Evolutionary conservation across 1,284 basidiomycete species (phyloP), one percentile per base, ranked within the genome.

Genomic region (Boletellus deceptivus): DNA sequence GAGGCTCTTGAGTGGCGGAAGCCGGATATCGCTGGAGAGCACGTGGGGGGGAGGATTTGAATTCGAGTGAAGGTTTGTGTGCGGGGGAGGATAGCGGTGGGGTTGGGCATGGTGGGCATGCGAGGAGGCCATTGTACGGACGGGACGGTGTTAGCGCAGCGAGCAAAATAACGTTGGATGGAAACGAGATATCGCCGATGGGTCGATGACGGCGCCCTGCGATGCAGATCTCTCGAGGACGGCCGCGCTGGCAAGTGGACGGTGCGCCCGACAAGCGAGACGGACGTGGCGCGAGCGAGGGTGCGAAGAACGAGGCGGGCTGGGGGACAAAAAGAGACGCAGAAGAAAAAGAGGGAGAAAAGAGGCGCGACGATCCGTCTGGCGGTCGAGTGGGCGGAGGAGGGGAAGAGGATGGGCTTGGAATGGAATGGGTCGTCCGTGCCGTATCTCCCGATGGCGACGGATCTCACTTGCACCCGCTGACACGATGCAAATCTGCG

Each of bases 1-100:
- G 59, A 86, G 73, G 62, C 83, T 82, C 69, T 79, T 84, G 62
- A 86, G 75, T 16, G 83, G 84, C 0, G 84, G 84, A 6, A 86
- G 74, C 34, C 82, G 80, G 57, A 80, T 64, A 46, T 78, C 72
- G 58, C 69, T 73, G 54, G 69, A 65, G 16, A 67, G 53, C 54
- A 65, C 68, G 51, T 75, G 71, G 40, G 68, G 66, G 43, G 68
- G 67, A 24, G 71, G 67, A 47, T 60, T 54, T 43, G 60, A 64
- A 33, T 68, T 68, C 46, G 66, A 62, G 47, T 69, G 52, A 58
- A 69, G 57, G 66, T 52, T 34, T n/a, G 31, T 17, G 31, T 75
- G 74, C 43, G 68, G 58, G 31, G 20, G 20, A 20, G 64, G 54
- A 48, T 74, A 70, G 53, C 72, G 75, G 36, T 67, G 59, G 46